Evolutionary conservation across 2,329 filamentous ascomycete genomes (phyloP).

Genomic region (Fusarium buxicola): DNA sequence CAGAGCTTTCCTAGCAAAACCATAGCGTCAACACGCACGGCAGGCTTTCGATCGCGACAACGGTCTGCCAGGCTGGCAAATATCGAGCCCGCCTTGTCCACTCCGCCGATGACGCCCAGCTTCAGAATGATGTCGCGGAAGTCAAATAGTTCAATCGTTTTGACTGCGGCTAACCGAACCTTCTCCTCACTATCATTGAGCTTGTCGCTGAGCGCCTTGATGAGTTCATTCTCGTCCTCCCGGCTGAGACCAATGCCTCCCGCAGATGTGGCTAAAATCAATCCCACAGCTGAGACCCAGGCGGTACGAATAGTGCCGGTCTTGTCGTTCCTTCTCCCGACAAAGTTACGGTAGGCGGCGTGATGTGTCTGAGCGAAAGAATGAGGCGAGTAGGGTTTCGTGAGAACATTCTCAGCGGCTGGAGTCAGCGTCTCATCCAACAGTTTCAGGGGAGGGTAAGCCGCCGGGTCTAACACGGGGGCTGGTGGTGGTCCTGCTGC

Average conservation of each 20-base stretch:
- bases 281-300: slow-evolving; percentile 86
- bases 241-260: slow-evolving; percentile 88
- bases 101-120: slow-evolving; percentile 79
- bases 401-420: slow-evolving; percentile 71
- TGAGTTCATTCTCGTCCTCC: slow-evolving; percentile 81
- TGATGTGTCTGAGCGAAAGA: slow-evolving; percentile 88
- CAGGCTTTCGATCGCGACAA: slow-evolving; percentile 84
- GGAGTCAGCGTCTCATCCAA: slow-evolving; percentile 63
- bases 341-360: slow-evolving; percentile 83
- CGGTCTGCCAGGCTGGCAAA: slow-evolving; percentile 86
- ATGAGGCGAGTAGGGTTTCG: slow-evolving; percentile 85
- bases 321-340: slow-evolving; percentile 89
- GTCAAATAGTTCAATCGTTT: slow-evolving; percentile 82
- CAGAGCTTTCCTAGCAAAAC: slow-evolving; percentile 86
- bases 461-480: slow-evolving; percentile 79
- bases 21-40: slow-evolving; percentile 89
- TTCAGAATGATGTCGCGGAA: slow-evolving; percentile 86
- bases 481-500: slow-evolving; percentile 85
- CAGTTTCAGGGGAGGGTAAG: slow-evolving; percentile 82
- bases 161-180: slow-evolving; percentile 89
- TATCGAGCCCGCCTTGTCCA: slow-evolving; percentile 81
- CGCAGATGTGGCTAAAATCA: slow-evolving; percentile 90
- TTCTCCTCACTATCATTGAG: slow-evolving; percentile 90
- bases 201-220: slow-evolving; percentile 81
- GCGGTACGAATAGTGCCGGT: slow-evolving; percentile 82